Base-by-base conservation (phyloP, 192 early-diverging fungal species). In the Coemansia sp. region DNA sequence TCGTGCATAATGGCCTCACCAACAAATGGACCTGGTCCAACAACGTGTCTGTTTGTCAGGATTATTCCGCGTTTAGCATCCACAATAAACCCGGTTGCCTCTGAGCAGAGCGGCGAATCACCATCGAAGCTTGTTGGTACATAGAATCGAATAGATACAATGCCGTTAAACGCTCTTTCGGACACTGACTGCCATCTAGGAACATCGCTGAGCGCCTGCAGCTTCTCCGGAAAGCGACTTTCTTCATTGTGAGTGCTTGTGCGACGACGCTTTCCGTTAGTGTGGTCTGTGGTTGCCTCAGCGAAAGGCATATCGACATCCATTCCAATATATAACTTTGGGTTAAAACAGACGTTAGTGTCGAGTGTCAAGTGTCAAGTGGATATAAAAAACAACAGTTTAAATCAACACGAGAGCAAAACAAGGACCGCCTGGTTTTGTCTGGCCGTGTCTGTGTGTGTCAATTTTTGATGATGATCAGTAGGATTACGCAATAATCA, bases 41-140 rank as follows among this genome's bases (percentile, higher is more conserved):
- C 87, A 17, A 92, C 90, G 67, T 92, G 90, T 15, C 87, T 79
- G 66, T 92, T 92, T 12, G 90, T 86, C 15, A 92, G 67, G 33
- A 92, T 85, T 19, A 92, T 84, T 8, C 90, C 90, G 33, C 73
- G 81, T 58, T 83, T 37, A 1, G 86, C 89, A 66, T 92, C 88
- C 18, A 92, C 89, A 21, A 92, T 74, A 55, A 90, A 90, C 9
- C 90, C 90, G 2, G 90, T 86, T 8, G 90, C 90, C 22, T 52
- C 55, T 13, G 57, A 61, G 48, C 56, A 55, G 9, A 49, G 14
- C 12, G 68, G 39, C 10, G 21, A 22, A 12, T 66, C 62, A 8
- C 71, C 73, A 40, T 80, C 71, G 48, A 80, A 74, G 14, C 42
- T 61, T 11, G 66, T 53, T 10, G 68, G 69, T 38, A 61, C 60